Percentiles rank a stretch among this genome's conserved stretches.
Conservation (phyloP, 1,139 yeast genomes). For the Pichia sp. region DNA sequence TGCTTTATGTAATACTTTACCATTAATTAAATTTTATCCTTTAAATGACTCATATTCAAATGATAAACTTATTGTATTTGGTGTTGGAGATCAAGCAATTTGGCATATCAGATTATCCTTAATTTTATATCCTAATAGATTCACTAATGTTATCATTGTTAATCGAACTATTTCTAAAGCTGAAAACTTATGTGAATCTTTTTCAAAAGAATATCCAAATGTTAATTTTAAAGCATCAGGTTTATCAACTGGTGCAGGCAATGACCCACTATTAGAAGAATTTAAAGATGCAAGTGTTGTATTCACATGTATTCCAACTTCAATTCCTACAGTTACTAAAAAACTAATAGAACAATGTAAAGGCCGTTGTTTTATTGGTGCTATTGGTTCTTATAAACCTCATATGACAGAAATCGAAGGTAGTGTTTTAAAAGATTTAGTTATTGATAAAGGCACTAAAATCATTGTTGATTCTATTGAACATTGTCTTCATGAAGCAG, state of each 20-base stretch:
- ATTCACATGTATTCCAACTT: slow-evolving; percentile 57
- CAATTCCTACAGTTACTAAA: slow-evolving; percentile 39
- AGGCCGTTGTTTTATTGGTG: slow-evolving; percentile 43
- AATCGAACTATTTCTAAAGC: slow-evolving; percentile 45
- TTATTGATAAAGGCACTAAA: slow-evolving; percentile 31
- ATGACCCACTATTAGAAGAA: slow-evolving; percentile 19
- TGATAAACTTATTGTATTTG: slow-evolving; percentile 40
- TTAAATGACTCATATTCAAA: slow-evolving; percentile 15
- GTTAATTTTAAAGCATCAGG: slow-evolving; percentile 24
- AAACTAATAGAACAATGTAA: slow-evolving; percentile 32
- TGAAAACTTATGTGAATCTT: slow-evolving; percentile 27
- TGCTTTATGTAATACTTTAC: slow-evolving; percentile 51
- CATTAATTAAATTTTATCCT: slow-evolving; percentile 37
- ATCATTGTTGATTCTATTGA: slow-evolving; percentile 56
- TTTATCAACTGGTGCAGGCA: slow-evolving; percentile 12
- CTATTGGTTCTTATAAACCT: slow-evolving; percentile 67
- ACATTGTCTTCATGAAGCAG: slow-evolving; percentile 56
- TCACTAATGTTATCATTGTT: slow-evolving; percentile 39
- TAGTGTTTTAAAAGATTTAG: slow-evolving; percentile 31
- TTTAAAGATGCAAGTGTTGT: slow-evolving; percentile 37
- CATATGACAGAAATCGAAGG: slow-evolving; percentile 61
- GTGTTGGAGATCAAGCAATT: slow-evolving; percentile 62
- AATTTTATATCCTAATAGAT: slow-evolving; percentile 34
- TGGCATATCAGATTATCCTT: slow-evolving; percentile 55
- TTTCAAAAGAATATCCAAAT: slow-evolving; percentile 23